Evolutionary conservation across 768 basidiomycete genomes (phyloP), one percentile per base, ranked within the genome.

Genomic region (Botryobasidium botryosum): DNA sequence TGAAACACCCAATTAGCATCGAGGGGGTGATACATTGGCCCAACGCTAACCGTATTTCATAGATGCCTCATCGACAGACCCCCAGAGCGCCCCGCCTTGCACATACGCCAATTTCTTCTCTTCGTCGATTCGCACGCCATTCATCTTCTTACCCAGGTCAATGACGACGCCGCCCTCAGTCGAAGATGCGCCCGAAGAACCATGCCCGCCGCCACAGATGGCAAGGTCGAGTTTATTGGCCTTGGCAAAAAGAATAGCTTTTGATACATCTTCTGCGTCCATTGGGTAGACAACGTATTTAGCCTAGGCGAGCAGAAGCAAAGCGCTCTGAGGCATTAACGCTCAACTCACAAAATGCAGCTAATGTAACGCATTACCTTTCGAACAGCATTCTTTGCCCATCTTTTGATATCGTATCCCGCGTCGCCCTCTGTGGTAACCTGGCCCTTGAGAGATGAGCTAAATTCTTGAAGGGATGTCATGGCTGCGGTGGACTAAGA

Each of bases 121-220:
- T 6, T 29, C 26, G 32, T 43, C 42, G 33, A 43, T 35, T 2
- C 35, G 32, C 32, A 48, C 43, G 3, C 21, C 37, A 26, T 25
- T 44, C 43, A 48, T 40, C 20, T n/a, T 20, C 37, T 36, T 29
- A 17, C 40, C 24, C 26, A 51, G 41, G 33, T 51, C 47, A n/a
- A 51, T 42, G 10, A 51, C 38, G 7, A 51, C 20, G 2, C 43
- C 48, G 38, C 47, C 47, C 3, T 44, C 35, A 17, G 50, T 40
- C 13, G 50, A 48, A 7, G 47, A 45, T 3, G 46, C 24, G 10
- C 38, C 47, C 28, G 12, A 20, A n/a, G 38, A 36, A 21, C 36
- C 21, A 24, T 51, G 50, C n/a, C 47, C 44, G n/a, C 50, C 50
- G 18, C 50, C 47, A 18, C 32, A 28, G 26, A 49, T 44, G 21